A percentile compares a stretch with the other conserved stretches of the same genome.
Conservation (phyloP, 2,329 filamentous ascomycete genomes). For the Ophiostoma sp. region DNA sequence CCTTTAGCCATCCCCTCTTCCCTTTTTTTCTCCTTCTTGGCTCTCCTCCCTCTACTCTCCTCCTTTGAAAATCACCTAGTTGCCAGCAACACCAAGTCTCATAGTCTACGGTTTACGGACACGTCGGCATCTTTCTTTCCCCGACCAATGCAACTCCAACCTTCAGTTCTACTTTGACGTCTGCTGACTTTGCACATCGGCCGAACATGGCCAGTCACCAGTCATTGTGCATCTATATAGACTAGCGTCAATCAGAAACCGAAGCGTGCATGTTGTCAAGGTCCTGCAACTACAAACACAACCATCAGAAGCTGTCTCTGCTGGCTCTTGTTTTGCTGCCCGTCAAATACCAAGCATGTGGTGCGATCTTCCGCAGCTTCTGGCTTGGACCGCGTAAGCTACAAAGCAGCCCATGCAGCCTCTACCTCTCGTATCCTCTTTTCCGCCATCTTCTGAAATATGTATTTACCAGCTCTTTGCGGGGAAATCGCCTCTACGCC, state of each 20-base stretch:
- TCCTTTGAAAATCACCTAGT: background rate
- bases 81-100: background rate
- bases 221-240: background rate
- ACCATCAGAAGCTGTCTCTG: background rate
- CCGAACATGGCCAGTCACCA: background rate
- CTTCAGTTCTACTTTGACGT: background rate
- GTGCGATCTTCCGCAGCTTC: background rate
- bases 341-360: too few species aligned
- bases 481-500: background rate
- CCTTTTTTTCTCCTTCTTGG: background rate
- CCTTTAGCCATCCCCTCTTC: background rate
- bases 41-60: background rate
- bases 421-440: background rate
- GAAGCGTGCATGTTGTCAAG: background rate
- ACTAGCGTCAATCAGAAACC: background rate
- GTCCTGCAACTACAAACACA: background rate
- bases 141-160: background rate
- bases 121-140: background rate
- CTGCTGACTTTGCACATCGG: slow-evolving; percentile 2
- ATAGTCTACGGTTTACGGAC: background rate
- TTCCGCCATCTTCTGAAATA: background rate
- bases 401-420: background rate
- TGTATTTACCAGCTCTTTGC: slow-evolving; percentile 3
- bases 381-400: background rate
- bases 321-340: too few species aligned